phyloP scores from a whole-genome alignment of 768 basidiomycete genomes.

The Tubosaeta brunneosetosa region DNA sequence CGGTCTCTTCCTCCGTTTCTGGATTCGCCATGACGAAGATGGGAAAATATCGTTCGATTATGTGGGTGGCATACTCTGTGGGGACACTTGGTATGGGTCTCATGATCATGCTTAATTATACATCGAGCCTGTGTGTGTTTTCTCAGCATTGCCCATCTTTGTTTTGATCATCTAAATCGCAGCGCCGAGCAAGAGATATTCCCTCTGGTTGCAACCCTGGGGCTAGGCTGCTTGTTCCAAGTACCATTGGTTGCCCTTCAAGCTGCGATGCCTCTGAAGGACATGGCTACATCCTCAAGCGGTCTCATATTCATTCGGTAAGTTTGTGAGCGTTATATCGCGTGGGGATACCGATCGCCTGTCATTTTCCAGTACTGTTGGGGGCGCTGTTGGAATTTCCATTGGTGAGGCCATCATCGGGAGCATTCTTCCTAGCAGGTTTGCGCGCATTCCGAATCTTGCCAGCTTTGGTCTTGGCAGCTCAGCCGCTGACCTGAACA shows the following conservation, averaged over 20 bases:
- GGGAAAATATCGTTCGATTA: slow-evolving; percentile 53
- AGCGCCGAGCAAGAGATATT: slow-evolving; percentile 64
- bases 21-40: slow-evolving; percentile 56
- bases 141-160: background rate
- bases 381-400: slow-evolving; percentile 74
- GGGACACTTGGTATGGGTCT: slow-evolving; percentile 67
- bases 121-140: slow-evolving; percentile 35
- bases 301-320: slow-evolving; percentile 69
- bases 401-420: slow-evolving; percentile 69
- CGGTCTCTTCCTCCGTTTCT: slow-evolving; percentile 49
- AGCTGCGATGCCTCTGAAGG: slow-evolving; percentile 82
- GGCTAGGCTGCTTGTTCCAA: slow-evolving; percentile 65
- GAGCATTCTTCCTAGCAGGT: slow-evolving; percentile 40
- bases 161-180: slow-evolving; percentile 4
- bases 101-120: slow-evolving; percentile 64
- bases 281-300: slow-evolving; percentile 79
- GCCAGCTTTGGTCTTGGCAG: slow-evolving; percentile 30
- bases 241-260: slow-evolving; percentile 69
- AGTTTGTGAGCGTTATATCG: background rate
- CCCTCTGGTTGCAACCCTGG: slow-evolving; percentile 62
- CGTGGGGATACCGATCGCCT: background rate
- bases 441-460: slow-evolving; percentile 32
- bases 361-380: slow-evolving; percentile 47
- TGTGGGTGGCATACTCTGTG: slow-evolving; percentile 57
- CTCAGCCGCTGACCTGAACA: slow-evolving; percentile 39